These are phyloP conservation scores for Neurospora sp. DNA, from an alignment of 495 filamentous ascomycete species.

Conservation along the genomic window DNA sequence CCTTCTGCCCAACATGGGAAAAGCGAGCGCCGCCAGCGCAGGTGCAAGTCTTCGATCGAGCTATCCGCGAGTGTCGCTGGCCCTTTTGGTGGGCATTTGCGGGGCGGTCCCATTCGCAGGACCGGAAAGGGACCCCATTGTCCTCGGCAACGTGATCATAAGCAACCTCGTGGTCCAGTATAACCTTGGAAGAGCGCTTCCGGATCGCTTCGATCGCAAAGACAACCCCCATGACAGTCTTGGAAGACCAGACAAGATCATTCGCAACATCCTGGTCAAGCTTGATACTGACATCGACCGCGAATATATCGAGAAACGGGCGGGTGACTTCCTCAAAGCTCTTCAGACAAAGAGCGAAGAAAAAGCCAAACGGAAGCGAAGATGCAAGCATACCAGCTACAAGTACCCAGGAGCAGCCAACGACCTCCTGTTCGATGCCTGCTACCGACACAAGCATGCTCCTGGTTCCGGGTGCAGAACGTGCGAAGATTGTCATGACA, in stretches of 20 bases:
- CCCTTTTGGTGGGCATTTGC: constrained; percentile 26
- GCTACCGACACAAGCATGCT: constrained; percentile 25
- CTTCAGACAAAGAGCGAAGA: constrained; percentile 5
- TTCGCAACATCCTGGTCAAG: constrained; percentile 17
- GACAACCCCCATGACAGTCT: constrained; percentile 19
- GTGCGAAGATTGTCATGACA: neutral
- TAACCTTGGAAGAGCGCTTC: constrained; percentile 26
- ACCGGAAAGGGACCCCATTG: constrained; percentile 11
- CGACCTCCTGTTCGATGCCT: constrained; percentile 20
- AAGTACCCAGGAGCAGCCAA: constrained; percentile 13
- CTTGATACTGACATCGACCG: constrained; percentile 9
- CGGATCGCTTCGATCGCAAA: constrained; percentile 23
- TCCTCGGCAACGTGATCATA: constrained; percentile 38
- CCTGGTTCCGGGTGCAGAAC: neutral
- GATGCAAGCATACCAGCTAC: neutral
- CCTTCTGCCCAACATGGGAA: no score
- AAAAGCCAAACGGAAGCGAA: neutral
- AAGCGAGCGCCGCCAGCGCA: no score
- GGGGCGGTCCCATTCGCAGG: constrained; percentile 17
- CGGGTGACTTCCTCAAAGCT: constrained; percentile 2
- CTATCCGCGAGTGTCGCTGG: neutral
- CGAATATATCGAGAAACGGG: constrained; percentile 7
- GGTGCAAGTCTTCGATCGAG: no score
- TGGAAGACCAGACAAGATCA: constrained; percentile 19
- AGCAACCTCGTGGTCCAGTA: constrained; percentile 28